These are phyloP conservation scores for Bipolaris zeicola DNA, from an alignment of 2,329 filamentous ascomycete species.

Conservation along the genomic window DNA sequence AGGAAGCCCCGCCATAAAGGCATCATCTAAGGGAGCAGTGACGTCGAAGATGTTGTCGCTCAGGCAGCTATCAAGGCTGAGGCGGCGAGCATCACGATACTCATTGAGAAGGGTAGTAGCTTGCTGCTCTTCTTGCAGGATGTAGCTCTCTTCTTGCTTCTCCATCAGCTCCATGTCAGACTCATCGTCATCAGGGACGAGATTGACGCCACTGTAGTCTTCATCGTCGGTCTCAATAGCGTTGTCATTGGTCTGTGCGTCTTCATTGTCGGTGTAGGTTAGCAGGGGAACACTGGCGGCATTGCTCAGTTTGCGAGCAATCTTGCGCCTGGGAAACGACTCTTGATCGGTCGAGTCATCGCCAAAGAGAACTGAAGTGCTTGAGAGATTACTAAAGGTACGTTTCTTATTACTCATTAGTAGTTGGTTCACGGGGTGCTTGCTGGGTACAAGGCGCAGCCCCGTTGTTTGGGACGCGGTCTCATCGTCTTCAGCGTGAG, in stretches of 20 bases:
- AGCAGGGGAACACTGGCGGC: slow-evolving; percentile 41
- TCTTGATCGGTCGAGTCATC: slow-evolving; percentile 40
- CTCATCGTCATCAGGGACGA: slow-evolving; percentile 75
- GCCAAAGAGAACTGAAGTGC: slow-evolving; percentile 46
- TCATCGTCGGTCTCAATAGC: slow-evolving; percentile 49
- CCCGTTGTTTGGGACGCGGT: slow-evolving; percentile 35
- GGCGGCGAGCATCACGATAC: slow-evolving; percentile 42
- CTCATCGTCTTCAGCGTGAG: slow-evolving; percentile 39
- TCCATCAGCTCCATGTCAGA: slow-evolving; percentile 80
- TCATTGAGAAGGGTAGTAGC: slow-evolving; percentile 38
- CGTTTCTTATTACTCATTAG: slow-evolving; percentile 46
- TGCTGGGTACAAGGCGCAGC: slow-evolving; percentile 30
- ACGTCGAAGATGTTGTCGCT: slow-evolving; percentile 45
- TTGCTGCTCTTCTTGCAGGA: slow-evolving; percentile 55
- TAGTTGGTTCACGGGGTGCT: slow-evolving; percentile 36
- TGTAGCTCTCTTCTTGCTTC: slow-evolving; percentile 77
- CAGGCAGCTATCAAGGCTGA: slow-evolving; percentile 42
- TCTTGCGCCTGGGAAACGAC: slow-evolving; percentile 47
- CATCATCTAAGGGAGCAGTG: slow-evolving; percentile 34
- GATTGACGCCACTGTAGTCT: slow-evolving; percentile 75
- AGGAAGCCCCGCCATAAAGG: slow-evolving; percentile 31
- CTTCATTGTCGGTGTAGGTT: slow-evolving; percentile 40
- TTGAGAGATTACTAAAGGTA: slow-evolving; percentile 48
- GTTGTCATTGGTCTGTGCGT: slow-evolving; percentile 36
- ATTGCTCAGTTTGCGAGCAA: slow-evolving; percentile 46